Base-by-base conservation (phyloP, 2,329 filamentous ascomycete species). In the Sclerotinia subarctica region DNA sequence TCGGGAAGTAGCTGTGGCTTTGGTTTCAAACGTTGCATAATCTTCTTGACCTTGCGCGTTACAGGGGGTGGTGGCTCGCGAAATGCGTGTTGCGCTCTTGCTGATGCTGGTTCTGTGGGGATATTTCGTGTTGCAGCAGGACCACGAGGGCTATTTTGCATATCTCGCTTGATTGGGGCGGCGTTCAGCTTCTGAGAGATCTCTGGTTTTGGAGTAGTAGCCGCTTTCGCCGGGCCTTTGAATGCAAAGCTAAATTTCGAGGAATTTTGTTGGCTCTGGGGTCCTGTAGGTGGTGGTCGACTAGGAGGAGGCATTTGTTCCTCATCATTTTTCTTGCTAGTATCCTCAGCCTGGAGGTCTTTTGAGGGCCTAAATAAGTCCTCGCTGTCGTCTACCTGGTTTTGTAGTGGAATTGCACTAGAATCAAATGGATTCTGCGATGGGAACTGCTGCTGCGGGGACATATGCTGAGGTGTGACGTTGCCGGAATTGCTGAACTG, bases 191-290 rank as follows among this genome's bases (percentile, higher is more conserved):
- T 89, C 72, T 87, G 85, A 0, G 87, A 88, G 65, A 90, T 90
- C 72, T 90, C 87, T 2, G 75, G 86, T 71, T 89, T 88, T 17
- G 82, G 81, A 11, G 87, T 80, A 19, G 85, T 80, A 2, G 83
- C 79, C 10, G 83, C 80, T 73, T 89, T 89, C 15, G 83, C 84
- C 53, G 90, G 86, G 13, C 89, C 86, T 77, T 97, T 97, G 79
- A 98, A 93, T 1, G 93, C 93, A 78, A 98, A 98, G 77, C 93
- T 96, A 76, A 97, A 96, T 79, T 94, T 95, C 56, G 88, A 87
- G 60, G 77, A 77, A 64, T 74, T 75, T 66, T 77, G 74, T 54
- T 75, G 75, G 49, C 69, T 74, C 66, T 81, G 80, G 1, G 80
- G 78, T 21, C 78, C 78, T 5, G 81, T 79, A 46, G 83, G 81